Evolutionary conservation across 345 rosid species (phyloP).

Genomic region (Lenwebbia sp.): DNA sequence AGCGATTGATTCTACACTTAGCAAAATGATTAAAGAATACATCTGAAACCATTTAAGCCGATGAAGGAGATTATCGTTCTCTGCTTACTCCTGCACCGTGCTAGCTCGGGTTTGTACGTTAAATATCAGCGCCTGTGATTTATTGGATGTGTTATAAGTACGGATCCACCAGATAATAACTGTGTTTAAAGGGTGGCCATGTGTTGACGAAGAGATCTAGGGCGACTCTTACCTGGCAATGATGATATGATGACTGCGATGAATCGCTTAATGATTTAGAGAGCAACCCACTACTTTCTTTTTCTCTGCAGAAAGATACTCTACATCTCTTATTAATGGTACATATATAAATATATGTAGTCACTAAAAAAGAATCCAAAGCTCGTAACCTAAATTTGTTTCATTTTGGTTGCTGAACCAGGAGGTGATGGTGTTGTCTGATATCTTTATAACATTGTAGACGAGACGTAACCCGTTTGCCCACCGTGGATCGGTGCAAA

Average conservation of each 20-base stretch:
- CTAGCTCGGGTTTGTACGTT: not conserved
- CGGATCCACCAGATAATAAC: not conserved
- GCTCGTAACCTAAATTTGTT: not conserved
- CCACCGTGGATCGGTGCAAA: not conserved
- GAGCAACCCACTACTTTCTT: accelerated
- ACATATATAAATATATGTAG: not conserved
- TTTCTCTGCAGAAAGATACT: not conserved
- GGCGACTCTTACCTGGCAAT: not conserved
- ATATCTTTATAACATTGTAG: not conserved
- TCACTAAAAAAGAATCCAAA: not conserved
- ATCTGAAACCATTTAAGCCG: not conserved
- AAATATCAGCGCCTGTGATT: not conserved
- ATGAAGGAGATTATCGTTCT: not conserved
- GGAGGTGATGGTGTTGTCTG: not conserved
- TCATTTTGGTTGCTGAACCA: not conserved
- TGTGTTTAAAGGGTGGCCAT: not conserved
- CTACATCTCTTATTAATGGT: not conserved
- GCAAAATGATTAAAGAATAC: no score
- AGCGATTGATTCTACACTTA: not conserved
- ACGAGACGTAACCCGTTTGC: not conserved
- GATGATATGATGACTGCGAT: not conserved
- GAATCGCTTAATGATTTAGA: not conserved
- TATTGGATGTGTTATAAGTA: not conserved
- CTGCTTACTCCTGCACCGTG: not conserved
- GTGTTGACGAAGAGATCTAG: not conserved